Conservation (phyloP, 164 flowering plant genomes). For the Echeveria elegans region DNA sequence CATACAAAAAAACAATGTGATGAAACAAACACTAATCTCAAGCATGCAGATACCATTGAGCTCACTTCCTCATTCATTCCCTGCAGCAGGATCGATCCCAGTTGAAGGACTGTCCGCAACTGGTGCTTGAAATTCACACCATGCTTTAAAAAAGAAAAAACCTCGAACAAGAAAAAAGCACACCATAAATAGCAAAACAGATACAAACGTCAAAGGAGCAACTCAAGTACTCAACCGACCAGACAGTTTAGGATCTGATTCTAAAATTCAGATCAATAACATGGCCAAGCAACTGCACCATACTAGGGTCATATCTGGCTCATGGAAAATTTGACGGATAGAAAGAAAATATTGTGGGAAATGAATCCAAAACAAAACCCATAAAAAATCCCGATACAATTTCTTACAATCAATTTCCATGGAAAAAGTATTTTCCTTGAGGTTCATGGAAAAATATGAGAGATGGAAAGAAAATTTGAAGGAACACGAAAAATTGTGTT, state of each 20-base stretch:
- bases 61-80: constrained; percentile 39
- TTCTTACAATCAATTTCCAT: too few species aligned
- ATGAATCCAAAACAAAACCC: too few species aligned
- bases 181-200: too few species aligned
- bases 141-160: constrained; percentile 30
- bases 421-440: too few species aligned
- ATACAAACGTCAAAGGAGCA: neutral
- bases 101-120: constrained; percentile 84
- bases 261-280: neutral
- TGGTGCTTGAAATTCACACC: constrained; percentile 84
- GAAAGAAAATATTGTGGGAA: neutral
- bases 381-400: too few species aligned
- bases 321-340: too few species aligned
- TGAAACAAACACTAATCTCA: neutral
- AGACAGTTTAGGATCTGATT: too few species aligned
- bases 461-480: too few species aligned
- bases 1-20: neutral
- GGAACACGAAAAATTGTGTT: too few species aligned
- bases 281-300: neutral
- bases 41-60: neutral
- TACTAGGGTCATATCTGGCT: neutral
- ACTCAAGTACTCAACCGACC: neutral
- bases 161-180: neutral
- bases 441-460: too few species aligned
- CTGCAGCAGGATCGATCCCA: constrained; percentile 50